Evolutionary conservation across 306 rosid genomes (phyloP), one percentile per base, ranked within the genome.

Genomic region (Prinsepia uniflora): DNA sequence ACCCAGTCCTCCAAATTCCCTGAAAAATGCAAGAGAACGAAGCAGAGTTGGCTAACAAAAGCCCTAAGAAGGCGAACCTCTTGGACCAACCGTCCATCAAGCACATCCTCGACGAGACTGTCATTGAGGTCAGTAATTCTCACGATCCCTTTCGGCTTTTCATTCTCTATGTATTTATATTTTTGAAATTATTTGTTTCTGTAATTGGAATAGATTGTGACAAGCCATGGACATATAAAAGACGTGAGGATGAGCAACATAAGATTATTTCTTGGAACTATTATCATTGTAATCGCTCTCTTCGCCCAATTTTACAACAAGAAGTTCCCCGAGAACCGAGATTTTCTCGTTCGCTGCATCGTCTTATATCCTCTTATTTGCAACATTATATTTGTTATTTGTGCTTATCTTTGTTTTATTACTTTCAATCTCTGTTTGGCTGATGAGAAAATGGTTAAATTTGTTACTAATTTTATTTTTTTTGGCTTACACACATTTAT

Each of bases 231-330:
- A 9, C 91, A 89, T 81, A 84, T 65, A 63, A 96, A 91, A 81
- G 91, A 95, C 56, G 92, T 95, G 84, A 87, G 86, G 80, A 80
- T 91, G 92, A 95, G 96, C 84, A 95, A 89, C 79, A 65, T 81
- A 6, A 86, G 82, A 79, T 55, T 95, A 70, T 41, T 82, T 7
- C 68, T 95, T 72, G 97, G 99, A n/a, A 49, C 86, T 30, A 54
- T 89, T 41, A 84, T 95, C 54, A 91, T 91, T 14, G 80, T 80
- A 72, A 85, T 95, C 69, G 99, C 97, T 57, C 88, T 95, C 30
- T 81, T 91, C 10, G 97, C 97, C 56, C 99, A 95, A 71, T 95
- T 95, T 64, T 91, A 95, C 89, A 94, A 87, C 75, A 95, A 91
- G 79, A 91, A 89, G 81, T 95, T 91, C 70, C 96, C 99, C 20